A percentile compares a stretch with the other conserved stretches of the same genome.
Conservation (phyloP, 805 yeast species). For the Cyberlindnera mississippiensis region DNA sequence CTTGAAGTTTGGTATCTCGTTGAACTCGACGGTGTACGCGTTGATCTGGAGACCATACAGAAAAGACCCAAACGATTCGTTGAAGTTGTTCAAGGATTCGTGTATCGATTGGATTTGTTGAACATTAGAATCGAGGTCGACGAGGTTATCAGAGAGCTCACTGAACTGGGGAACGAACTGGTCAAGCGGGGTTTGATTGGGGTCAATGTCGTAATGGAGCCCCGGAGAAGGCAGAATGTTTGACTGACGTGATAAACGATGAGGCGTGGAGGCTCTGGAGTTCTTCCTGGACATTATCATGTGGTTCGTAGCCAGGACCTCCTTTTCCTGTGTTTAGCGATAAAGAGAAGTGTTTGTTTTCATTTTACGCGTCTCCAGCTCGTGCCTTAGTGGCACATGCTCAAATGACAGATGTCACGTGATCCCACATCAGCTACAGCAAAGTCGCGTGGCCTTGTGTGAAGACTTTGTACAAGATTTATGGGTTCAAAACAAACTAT, state of each 20-base stretch:
- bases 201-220: constrained; percentile 40
- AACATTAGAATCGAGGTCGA: constrained; percentile 56
- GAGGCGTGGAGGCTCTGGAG: constrained; percentile 32
- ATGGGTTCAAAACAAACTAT: no score
- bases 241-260: constrained; percentile 37
- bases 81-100: constrained; percentile 58
- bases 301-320: background rate
- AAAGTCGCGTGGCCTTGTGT: no score
- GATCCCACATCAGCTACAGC: background rate
- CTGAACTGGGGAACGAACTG: constrained; percentile 39
- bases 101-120: constrained; percentile 56
- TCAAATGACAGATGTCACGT: constrained; percentile 4
- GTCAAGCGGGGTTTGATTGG: constrained; percentile 40
- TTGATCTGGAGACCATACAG: constrained; percentile 78
- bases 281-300: constrained; percentile 15
- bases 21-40: constrained; percentile 82
- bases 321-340: no score
- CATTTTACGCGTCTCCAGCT: constrained; percentile 2
- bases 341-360: constrained; percentile 1
- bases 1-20: constrained; percentile 21
- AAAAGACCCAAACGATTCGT: constrained; percentile 75
- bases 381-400: constrained; percentile 4
- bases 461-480: no score
- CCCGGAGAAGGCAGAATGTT: constrained; percentile 38
- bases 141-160: constrained; percentile 45